Base-by-base conservation (phyloP, 352 stramenopile genomes). In the Aphanomyces stellatus region DNA sequence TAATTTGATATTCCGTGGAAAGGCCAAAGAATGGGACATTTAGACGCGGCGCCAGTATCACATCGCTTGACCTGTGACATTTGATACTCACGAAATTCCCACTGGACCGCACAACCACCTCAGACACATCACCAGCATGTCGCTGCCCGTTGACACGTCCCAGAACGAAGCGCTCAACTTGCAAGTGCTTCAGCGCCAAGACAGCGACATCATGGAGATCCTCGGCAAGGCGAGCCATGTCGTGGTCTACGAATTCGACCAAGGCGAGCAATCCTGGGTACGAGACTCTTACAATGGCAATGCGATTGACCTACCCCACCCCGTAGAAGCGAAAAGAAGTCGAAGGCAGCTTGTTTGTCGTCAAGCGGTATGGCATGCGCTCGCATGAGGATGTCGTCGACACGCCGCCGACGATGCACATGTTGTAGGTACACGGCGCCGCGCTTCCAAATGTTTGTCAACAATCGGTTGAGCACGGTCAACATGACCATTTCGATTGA, bases 241-340 rank as follows among this genome's bases (percentile, higher is more conserved):
- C 28, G 86, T 92, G 51, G 85, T 94, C 69, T 94, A 94, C 78
- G 86, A 94, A 76, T 94, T 94, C 63, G 80, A 92, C 71, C 82
- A 91, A 76, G 71, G 71, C 42, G 79, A 77, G 51, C 83, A 94
- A 77, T 88, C 72, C 46, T 94, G 86, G 86, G 86, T 94, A 70
- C 74, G 83, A 13, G n/a, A 19, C 27, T 35, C 8, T 31, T 46
- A 28, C 33, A 24, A 19, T 41, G 27, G 53, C 24, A 17, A 30
- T 53, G 31, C 7, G 31, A 15, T 46, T 19, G 17, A 46, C 53
- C 19, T 46, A 3, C 46, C 6, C 13, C 30, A 17, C 1, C 22
- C 8, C 24, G 41, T 69, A 94, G 86, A 94, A 92, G 72, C 83
- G 86, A 1, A 94, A 92, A 72, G 84, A 94, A 24, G 84, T 92